A percentile compares a stretch with the other conserved stretches of the same genome.
Evolutionary conservation across 441 rosid genomes (phyloP).

Genomic region (Arabidopsis hybrid): DNA sequence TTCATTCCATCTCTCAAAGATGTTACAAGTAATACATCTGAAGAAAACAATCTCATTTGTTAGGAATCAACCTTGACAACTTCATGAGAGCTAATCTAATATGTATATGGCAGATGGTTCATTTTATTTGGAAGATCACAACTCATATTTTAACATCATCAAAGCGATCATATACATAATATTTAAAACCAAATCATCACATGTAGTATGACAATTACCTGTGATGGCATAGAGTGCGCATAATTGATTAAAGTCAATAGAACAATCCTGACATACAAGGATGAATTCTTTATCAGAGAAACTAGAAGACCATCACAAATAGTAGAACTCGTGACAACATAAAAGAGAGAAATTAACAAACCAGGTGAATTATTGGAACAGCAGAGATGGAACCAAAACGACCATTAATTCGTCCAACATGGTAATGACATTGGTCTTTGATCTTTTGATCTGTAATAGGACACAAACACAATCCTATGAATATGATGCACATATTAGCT

Average conservation of each 20-base stretch:
- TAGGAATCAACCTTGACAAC: background rate
- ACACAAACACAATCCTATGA: slow-evolving; percentile 8
- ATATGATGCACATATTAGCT: slow-evolving; percentile 12
- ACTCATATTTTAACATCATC: too few species aligned
- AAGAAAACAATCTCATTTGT: background rate
- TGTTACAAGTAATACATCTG: slow-evolving; percentile 96
- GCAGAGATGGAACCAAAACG: slow-evolving; percentile 93
- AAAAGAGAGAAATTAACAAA: slow-evolving; percentile 44
- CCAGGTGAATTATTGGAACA: slow-evolving; percentile 98
- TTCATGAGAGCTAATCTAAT: background rate
- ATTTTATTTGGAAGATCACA: too few species aligned
- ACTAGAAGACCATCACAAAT: background rate
- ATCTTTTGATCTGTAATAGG: slow-evolving; percentile 82
- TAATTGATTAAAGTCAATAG: slow-evolving; percentile 70
- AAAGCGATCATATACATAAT: too few species aligned
- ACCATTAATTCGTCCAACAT: slow-evolving; percentile 97
- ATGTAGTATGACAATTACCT: slow-evolving; percentile 53
- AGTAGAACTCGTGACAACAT: background rate
- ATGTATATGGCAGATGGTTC: background rate
- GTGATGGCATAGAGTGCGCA: slow-evolving; percentile 97
- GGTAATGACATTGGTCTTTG: slow-evolving; percentile 96
- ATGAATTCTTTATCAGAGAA: background rate
- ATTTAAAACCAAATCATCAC: background rate
- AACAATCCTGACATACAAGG: slow-evolving; percentile 72
- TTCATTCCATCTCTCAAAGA: slow-evolving; percentile 99